Evolutionary conservation across 129 eudicot species (phyloP).

Genomic region (Flaveria linearis): DNA sequence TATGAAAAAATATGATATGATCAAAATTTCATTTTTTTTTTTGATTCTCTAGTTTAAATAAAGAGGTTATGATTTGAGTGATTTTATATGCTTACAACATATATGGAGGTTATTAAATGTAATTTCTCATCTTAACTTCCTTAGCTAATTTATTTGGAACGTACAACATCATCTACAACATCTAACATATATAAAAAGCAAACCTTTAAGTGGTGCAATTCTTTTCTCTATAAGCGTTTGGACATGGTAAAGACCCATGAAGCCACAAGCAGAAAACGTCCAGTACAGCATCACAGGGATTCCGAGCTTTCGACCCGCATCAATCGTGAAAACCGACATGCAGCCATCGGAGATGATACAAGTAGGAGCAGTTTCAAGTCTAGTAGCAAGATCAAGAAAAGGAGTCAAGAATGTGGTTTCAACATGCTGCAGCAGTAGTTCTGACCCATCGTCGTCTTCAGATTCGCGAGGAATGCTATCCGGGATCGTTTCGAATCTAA

Average conservation of each 20-base stretch:
- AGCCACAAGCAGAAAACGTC: conserved; percentile 17
- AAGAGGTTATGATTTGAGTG: too few relatives aligned
- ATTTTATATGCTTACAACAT: too few relatives aligned
- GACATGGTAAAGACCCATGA: conserved; percentile 12
- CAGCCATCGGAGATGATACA: neutral
- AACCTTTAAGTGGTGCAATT: conserved; percentile 19
- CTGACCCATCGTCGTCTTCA: neutral
- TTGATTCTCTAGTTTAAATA: too few relatives aligned
- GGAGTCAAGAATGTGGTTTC: conserved; percentile 18
- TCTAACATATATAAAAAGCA: neutral
- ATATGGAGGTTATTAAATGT: too few relatives aligned
- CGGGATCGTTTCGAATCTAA: conserved; percentile 7
- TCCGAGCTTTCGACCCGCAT: conserved; percentile 3
- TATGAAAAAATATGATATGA: too few relatives aligned
- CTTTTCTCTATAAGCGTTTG: neutral
- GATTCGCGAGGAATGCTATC: conserved; percentile 9
- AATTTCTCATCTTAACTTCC: too few relatives aligned
- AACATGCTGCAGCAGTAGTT: neutral
- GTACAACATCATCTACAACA: too few relatives aligned
- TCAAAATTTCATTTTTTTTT: too few relatives aligned
- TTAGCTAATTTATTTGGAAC: too few relatives aligned
- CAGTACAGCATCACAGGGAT: conserved; percentile 17
- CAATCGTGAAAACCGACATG: neutral
- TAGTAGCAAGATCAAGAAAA: conserved; percentile 10
- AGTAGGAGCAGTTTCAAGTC: conserved; percentile 1